phyloP scores from a whole-genome alignment of 441 rosid genomes.

The Croton laevigatus region DNA sequence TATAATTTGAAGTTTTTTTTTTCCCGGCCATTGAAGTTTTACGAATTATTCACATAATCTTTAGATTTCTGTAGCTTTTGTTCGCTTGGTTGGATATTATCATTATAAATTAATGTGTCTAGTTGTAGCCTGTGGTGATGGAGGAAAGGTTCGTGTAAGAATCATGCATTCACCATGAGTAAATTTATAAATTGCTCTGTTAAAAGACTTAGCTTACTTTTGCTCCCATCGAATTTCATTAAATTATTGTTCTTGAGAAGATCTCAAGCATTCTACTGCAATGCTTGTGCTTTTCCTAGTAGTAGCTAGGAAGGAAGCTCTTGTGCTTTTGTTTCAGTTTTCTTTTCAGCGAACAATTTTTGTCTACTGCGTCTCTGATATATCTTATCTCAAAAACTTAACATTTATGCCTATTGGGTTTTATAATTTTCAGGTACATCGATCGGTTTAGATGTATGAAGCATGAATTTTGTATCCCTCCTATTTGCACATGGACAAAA shows the following conservation, averaged over 20 bases:
- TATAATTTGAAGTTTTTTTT: background rate
- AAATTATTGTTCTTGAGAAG: background rate
- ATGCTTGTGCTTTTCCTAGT: background rate
- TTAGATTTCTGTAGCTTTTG: background rate
- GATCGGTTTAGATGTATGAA: conserved; percentile 27
- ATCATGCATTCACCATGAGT: background rate
- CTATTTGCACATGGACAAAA: conserved; percentile 35
- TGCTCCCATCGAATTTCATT: background rate
- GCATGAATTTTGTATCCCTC: conserved; percentile 34
- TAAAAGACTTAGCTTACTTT: background rate
- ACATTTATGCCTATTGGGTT: background rate
- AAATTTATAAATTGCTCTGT: background rate
- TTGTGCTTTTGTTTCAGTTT: background rate
- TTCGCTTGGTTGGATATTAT: background rate
- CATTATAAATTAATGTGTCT: background rate
- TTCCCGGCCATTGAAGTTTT: background rate
- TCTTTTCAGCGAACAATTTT: background rate
- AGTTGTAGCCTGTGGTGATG: background rate
- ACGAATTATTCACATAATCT: background rate
- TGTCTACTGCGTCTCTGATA: background rate
- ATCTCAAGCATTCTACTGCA: background rate
- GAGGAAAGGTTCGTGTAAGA: background rate
- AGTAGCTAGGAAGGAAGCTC: background rate
- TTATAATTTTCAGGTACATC: conserved; percentile 13
- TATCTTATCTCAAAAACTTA: background rate